Evolutionary conservation across 257 asterid genomes (phyloP).

Genomic region (Nicotiana benthamiana): DNA sequence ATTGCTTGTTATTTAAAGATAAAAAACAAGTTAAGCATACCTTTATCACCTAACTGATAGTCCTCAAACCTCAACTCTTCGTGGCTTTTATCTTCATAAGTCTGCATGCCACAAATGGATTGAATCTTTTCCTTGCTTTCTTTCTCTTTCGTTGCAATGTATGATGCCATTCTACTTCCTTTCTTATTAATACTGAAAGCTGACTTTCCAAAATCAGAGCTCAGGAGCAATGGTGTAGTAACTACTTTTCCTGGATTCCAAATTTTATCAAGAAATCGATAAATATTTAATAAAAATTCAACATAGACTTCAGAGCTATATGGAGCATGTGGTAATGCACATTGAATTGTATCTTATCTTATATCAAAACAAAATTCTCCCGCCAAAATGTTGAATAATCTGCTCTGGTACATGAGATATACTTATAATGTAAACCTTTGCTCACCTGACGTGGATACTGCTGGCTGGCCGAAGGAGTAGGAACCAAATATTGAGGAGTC

Average conservation of each 20-base stretch:
- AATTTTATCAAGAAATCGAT: background rate
- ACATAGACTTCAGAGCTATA: background rate
- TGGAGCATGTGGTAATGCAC: background rate
- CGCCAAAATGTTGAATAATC: background rate
- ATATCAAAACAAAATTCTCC: background rate
- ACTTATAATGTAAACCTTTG: background rate
- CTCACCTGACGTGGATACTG: background rate
- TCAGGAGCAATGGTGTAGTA: background rate
- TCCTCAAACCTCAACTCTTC: conserved; percentile 88
- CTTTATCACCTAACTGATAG: conserved; percentile 56
- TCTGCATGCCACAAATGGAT: conserved; percentile 72
- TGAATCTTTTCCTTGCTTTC: conserved; percentile 37
- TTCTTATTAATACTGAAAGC: background rate
- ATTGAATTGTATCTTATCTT: background rate
- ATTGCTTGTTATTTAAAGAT: background rate
- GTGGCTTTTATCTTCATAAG: conserved; percentile 57
- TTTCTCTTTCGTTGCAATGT: conserved; percentile 46
- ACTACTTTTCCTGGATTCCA: background rate
- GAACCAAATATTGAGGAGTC: background rate
- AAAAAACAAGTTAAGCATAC: conserved; percentile 18
- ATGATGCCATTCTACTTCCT: conserved; percentile 55
- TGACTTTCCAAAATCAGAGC: background rate
- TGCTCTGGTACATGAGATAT: background rate
- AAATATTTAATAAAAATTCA: background rate
- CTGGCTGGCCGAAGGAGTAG: background rate